Percentiles rank a stretch among this genome's conserved stretches.
These are phyloP conservation scores for Domatiomyces catenatus DNA, from an alignment of 2,329 filamentous ascomycete genomes.

Conservation along the genomic window DNA sequence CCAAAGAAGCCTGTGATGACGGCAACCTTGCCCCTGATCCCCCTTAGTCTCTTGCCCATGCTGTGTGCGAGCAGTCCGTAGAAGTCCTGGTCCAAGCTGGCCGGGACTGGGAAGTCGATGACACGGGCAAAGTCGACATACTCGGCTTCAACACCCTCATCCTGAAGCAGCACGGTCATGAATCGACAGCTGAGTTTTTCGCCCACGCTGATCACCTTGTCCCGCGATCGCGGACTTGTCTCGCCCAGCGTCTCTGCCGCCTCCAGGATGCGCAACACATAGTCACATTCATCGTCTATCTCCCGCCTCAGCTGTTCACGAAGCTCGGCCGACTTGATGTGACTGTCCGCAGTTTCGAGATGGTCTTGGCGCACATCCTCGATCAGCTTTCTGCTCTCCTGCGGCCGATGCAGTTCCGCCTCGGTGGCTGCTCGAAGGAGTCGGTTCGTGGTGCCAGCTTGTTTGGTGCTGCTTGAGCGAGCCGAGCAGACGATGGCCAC, in stretches of 20 bases:
- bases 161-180: slow-evolving; percentile 70
- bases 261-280: slow-evolving; percentile 59
- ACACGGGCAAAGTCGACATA: slow-evolving; percentile 81
- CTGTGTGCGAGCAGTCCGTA: slow-evolving; percentile 49
- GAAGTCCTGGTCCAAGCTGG: slow-evolving; percentile 50
- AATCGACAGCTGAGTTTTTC: slow-evolving; percentile 91
- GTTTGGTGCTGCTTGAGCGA: slow-evolving; percentile 83
- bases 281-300: slow-evolving; percentile 65
- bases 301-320: slow-evolving; percentile 45
- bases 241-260: slow-evolving; percentile 48
- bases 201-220: slow-evolving; percentile 83
- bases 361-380: slow-evolving; percentile 73
- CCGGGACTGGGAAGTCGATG: slow-evolving; percentile 48
- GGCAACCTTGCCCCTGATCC: slow-evolving; percentile 53
- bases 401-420: slow-evolving; percentile 31
- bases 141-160: slow-evolving; percentile 66
- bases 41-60: slow-evolving; percentile 48
- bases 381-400: slow-evolving; percentile 57
- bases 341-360: slow-evolving; percentile 50
- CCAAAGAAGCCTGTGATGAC: slow-evolving; percentile 92
- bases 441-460: slow-evolving; percentile 81
- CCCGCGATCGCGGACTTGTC: slow-evolving; percentile 63
- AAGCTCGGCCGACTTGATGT: slow-evolving; percentile 43
- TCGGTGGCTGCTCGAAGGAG: slow-evolving; percentile 35
- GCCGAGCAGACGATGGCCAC: slow-evolving; percentile 93